Evolutionary conservation across 2,329 filamentous ascomycete species (phyloP), one percentile per base, ranked within the genome.

Genomic region (Clarireedia sp.): DNA sequence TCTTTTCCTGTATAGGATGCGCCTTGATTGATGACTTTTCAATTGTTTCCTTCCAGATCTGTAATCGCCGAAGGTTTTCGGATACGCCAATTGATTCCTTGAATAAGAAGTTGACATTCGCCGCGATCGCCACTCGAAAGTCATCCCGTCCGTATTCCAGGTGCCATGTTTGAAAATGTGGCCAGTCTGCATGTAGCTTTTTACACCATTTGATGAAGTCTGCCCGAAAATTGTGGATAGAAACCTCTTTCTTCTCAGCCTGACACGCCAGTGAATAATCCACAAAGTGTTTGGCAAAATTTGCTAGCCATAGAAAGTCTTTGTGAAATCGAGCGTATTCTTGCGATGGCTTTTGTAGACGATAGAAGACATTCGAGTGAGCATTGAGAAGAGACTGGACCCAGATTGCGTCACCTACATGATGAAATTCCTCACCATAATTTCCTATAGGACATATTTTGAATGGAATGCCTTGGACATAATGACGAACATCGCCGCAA

Each of bases 261-360:
- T 57, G 48, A n/a, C 55, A 58, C 16, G 48, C 43, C 29, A 64
- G 45, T 46, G 59, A 62, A 37, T 79, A 94, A 59, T 90, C 85
- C 1, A 90, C 75, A 23, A 87, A 77, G 62, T 90, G 82, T 64
- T 91, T 92, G 0, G 79, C 76, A 0, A 94, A 72, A 51, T 86
- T 77, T 0, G 82, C 85, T 1, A 91, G 69, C 87, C 87, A 94
- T 0, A 83, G 57, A 58, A 90, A 92, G 0, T 80, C 76, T 0
- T 70, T 48, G 57, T 84, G 78, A 62, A 85, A 90, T 2, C 81
- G 71, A 10, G 58, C 59, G 63, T 94, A 95, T 38, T 83, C 81
- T 0, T 59, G 26, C 0, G 81, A 74, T 0, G 89, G 85, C 0
- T 52, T 60, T 1, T 63, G 63, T 1, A 95, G 68, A 9, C 75